Conservation (phyloP, 441 rosid genomes). For the Caryocar brasiliense region DNA sequence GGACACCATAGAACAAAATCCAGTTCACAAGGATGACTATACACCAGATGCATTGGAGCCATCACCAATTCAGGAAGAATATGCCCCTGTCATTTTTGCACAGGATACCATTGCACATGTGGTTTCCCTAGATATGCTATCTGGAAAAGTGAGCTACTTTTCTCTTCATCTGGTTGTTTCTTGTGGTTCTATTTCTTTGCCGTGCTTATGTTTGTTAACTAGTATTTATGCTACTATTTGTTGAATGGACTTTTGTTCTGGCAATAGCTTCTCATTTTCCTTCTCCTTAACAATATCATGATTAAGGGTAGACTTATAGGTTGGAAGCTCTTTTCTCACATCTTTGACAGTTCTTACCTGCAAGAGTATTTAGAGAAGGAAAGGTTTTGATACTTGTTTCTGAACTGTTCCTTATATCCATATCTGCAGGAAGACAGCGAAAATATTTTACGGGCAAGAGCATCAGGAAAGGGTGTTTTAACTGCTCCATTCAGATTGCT, state of each 20-base stretch:
- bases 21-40: slow-evolving; percentile 68
- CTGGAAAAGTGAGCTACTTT: slow-evolving; percentile 64
- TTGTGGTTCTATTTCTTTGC: background rate
- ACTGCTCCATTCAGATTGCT: slow-evolving; percentile 83
- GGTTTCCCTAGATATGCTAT: slow-evolving; percentile 79
- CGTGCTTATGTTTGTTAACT: background rate
- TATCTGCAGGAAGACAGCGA: slow-evolving; percentile 72
- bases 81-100: slow-evolving; percentile 93
- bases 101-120: slow-evolving; percentile 84
- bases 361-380: too few relatives aligned
- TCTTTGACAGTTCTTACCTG: too few relatives aligned
- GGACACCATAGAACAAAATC: slow-evolving; percentile 60
- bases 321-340: too few relatives aligned
- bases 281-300: background rate
- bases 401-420: slow-evolving; percentile 5
- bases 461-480: slow-evolving; percentile 71
- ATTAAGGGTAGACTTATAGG: background rate
- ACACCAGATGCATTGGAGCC: slow-evolving; percentile 52
- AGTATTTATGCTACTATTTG: background rate
- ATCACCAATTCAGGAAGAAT: slow-evolving; percentile 75
- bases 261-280: background rate
- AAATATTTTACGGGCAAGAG: slow-evolving; percentile 80
- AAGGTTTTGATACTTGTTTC: background rate
- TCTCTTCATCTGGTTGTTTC: slow-evolving; percentile 1
- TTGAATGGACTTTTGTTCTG: background rate